Evolutionary conservation across 345 rosid species (phyloP).

Genomic region (Cardiospermum halicacabum): DNA sequence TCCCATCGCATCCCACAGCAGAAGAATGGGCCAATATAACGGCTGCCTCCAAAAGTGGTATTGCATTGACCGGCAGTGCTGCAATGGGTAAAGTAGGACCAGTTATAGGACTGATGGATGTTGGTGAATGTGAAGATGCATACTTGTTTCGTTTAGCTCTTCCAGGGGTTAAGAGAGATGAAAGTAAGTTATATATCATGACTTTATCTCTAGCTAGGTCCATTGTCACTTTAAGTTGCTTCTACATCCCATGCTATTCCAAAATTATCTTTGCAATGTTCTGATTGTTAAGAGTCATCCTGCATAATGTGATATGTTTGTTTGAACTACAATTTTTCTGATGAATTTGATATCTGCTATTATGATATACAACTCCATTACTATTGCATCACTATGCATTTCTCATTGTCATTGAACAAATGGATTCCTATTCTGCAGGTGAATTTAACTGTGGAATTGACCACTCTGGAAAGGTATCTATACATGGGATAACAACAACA

Average conservation of each 20-base stretch:
- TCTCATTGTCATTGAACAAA: neutral
- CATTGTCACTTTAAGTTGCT: neutral
- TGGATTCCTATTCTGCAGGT: conserved; percentile 26
- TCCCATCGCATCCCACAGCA: conserved; percentile 26
- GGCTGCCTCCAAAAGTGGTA: conserved; percentile 24
- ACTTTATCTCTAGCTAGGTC: neutral
- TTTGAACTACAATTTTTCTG: neutral
- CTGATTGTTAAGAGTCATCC: neutral
- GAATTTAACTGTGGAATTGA: conserved; percentile 51
- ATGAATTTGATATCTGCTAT: neutral
- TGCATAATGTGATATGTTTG: neutral
- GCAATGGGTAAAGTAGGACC: conserved; percentile 36
- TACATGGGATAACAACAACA: conserved; percentile 63
- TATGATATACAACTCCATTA: neutral
- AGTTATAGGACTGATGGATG: conserved; percentile 42
- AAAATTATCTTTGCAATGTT: neutral
- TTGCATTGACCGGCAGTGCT: conserved; percentile 35
- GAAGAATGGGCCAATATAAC: conserved; percentile 26
- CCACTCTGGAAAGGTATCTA: conserved; percentile 40
- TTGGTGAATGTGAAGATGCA: conserved; percentile 53
- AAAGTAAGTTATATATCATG: conserved; percentile 34
- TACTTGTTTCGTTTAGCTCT: conserved; percentile 60
- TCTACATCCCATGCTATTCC: neutral
- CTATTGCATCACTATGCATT: neutral
- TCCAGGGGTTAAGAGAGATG: conserved; percentile 62